Percentiles rank a stretch among this genome's conserved stretches.
Evolutionary conservation across 805 yeast genomes (phyloP).

Genomic region (Ogataea corticis): DNA sequence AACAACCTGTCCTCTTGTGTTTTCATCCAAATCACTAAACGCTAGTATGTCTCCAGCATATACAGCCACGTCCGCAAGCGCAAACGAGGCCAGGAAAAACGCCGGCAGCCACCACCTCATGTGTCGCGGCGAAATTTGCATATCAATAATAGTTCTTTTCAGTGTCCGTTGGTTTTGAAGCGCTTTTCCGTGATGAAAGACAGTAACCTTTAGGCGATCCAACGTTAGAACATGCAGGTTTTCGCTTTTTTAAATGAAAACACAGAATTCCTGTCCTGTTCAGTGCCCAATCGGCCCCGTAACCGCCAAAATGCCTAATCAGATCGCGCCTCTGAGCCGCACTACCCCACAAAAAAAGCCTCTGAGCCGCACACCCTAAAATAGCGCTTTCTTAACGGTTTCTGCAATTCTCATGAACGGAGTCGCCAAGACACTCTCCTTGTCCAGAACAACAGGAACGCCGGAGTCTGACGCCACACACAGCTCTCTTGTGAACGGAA

Average conservation of each 20-base stretch:
- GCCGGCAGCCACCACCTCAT: slow-evolving; percentile 19
- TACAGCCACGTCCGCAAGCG: slow-evolving; percentile 5
- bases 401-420: slow-evolving; percentile 7
- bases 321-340: too few species aligned
- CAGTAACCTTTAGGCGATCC: too few species aligned
- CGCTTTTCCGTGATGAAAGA: too few species aligned
- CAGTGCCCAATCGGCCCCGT: background rate
- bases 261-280: background rate
- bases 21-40: slow-evolving; percentile 11
- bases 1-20: slow-evolving; percentile 17
- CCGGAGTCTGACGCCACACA: slow-evolving; percentile 66
- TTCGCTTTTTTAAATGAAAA: background rate
- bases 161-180: too few species aligned
- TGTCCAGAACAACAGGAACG: slow-evolving; percentile 55
- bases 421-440: slow-evolving; percentile 35
- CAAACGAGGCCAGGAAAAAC: slow-evolving; percentile 9
- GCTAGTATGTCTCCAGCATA: slow-evolving; percentile 6
- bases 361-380: slow-evolving; percentile 9
- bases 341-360: slow-evolving; percentile 4
- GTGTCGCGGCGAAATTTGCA: background rate
- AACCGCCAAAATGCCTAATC: too few species aligned
- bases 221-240: background rate
- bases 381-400: slow-evolving; percentile 6
- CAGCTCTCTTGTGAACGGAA: slow-evolving; percentile 65
- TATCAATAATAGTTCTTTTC: too few species aligned